Evolutionary conservation across 2,329 filamentous ascomycete species (phyloP).

Genomic region (Fusarium euwallaceae): DNA sequence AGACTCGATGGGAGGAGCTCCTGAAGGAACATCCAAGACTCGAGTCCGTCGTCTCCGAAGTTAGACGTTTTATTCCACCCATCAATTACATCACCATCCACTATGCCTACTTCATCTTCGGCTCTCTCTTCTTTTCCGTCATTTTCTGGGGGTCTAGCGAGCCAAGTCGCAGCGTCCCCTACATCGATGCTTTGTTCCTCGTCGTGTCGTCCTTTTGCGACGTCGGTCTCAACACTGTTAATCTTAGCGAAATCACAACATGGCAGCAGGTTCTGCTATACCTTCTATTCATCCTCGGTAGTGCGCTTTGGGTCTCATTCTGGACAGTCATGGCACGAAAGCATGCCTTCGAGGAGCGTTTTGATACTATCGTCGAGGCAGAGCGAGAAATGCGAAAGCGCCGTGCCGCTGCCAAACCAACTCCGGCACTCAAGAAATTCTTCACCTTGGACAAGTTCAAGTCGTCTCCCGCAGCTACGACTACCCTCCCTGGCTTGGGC

Average conservation of each 20-base stretch:
- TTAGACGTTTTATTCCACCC: conserved; percentile 51
- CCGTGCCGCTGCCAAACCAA: conserved; percentile 17
- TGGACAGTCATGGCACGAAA: conserved; percentile 73
- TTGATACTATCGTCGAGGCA: conserved; percentile 64
- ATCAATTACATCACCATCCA: conserved; percentile 75
- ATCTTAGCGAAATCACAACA: conserved; percentile 73
- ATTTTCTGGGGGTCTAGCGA: conserved; percentile 72
- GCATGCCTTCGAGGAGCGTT: conserved; percentile 72
- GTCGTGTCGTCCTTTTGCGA: conserved; percentile 76
- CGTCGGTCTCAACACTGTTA: conserved; percentile 76
- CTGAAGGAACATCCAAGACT: conserved; percentile 39
- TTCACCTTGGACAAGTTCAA: conserved; percentile 40
- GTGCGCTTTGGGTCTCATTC: conserved; percentile 75
- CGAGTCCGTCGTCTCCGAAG: conserved; percentile 3
- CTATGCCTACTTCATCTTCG: conserved; percentile 74
- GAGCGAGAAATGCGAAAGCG: conserved; percentile 50
- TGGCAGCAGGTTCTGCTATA: conserved; percentile 78
- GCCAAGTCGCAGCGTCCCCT: conserved; percentile 65
- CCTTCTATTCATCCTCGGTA: conserved; percentile 74
- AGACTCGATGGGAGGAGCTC: conserved; percentile 38
- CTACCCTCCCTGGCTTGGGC: conserved; percentile 32
- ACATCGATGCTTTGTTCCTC: conserved; percentile 76
- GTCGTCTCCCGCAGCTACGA: conserved; percentile 26
- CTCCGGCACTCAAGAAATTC: conserved; percentile 26
- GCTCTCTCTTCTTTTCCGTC: conserved; percentile 66